Percentiles rank a stretch among this genome's conserved stretches.
Conservation (phyloP, 2,329 filamentous ascomycete species). For the Hypoxylon rubiginosum region DNA sequence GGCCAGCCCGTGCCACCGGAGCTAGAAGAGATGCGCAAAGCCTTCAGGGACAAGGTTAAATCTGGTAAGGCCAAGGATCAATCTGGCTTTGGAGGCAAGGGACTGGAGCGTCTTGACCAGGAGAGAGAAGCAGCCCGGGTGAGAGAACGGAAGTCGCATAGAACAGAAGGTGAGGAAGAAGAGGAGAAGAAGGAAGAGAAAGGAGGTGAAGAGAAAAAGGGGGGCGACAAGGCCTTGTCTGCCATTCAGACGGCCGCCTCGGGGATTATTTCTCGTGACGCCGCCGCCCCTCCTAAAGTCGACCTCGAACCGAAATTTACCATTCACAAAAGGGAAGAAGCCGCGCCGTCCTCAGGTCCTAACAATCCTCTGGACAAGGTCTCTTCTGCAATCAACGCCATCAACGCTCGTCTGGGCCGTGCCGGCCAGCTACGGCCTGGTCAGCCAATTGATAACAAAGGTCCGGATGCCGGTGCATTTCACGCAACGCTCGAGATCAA, state of each 20-base stretch:
- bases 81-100: constrained; percentile 94
- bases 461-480: constrained; percentile 95
- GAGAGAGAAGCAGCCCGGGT: constrained; percentile 89
- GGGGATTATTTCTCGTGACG: constrained; percentile 66
- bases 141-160: constrained; percentile 89
- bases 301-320: constrained; percentile 72
- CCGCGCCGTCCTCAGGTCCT: constrained; percentile 57
- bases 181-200: constrained; percentile 80
- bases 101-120: constrained; percentile 90
- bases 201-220: constrained; percentile 76
- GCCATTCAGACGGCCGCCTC: constrained; percentile 74
- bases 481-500: constrained; percentile 99
- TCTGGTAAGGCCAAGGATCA: constrained; percentile 90
- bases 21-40: constrained; percentile 74
- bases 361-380: constrained; percentile 87
- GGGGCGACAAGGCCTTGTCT: constrained; percentile 75
- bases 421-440: constrained; percentile 91
- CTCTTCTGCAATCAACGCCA: constrained; percentile 88
- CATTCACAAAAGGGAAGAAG: constrained; percentile 77
- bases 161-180: constrained; percentile 86
- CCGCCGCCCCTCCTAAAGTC: constrained; percentile 57
- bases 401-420: constrained; percentile 90
- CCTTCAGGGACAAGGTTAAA: constrained; percentile 91
- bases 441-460: constrained; percentile 98
- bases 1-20: constrained; percentile 83